Percentiles rank a stretch among this genome's conserved stretches.
These are phyloP conservation scores for Mycena olivaceomarginata DNA, from an alignment of 768 basidiomycete genomes.

Conservation along the genomic window DNA sequence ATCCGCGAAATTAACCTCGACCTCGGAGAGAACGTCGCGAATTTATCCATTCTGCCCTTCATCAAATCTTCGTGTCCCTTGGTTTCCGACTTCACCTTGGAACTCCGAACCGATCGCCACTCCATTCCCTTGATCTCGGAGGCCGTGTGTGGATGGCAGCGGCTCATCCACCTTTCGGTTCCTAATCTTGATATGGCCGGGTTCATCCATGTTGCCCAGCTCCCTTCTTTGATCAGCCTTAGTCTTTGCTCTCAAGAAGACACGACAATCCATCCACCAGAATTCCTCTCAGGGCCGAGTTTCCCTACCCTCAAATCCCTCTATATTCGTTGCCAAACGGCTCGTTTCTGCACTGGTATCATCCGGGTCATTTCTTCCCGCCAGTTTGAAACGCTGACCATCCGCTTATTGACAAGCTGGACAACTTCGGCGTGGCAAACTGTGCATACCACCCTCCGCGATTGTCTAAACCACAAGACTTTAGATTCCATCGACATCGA, in stretches of 20 bases:
- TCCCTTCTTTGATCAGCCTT: conserved; percentile 17
- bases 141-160: conserved; percentile 32
- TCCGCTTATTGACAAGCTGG: conserved; percentile 15
- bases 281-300: conserved; percentile 5
- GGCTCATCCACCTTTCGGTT: conserved; percentile 17
- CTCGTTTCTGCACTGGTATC: conserved; percentile 24
- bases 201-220: conserved; percentile 26
- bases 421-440: conserved; percentile 28
- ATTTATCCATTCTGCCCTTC: conserved; percentile 30
- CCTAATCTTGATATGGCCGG: conserved; percentile 21
- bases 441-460: conserved; percentile 26
- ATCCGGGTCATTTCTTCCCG: conserved; percentile 31
- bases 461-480: conserved; percentile 6
- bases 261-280: conserved; percentile 5
- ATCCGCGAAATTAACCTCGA: conserved; percentile 6
- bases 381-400: background rate
- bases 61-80: conserved; percentile 27
- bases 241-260: background rate
- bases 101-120: background rate
- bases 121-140: conserved; percentile 16
- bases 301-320: conserved; percentile 24
- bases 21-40: background rate
- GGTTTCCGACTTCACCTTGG: background rate
- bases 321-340: background rate
- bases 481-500: background rate